phyloP scores from a whole-genome alignment of 176 grass and related monocot species.

The Rhynchospora breviuscula region DNA sequence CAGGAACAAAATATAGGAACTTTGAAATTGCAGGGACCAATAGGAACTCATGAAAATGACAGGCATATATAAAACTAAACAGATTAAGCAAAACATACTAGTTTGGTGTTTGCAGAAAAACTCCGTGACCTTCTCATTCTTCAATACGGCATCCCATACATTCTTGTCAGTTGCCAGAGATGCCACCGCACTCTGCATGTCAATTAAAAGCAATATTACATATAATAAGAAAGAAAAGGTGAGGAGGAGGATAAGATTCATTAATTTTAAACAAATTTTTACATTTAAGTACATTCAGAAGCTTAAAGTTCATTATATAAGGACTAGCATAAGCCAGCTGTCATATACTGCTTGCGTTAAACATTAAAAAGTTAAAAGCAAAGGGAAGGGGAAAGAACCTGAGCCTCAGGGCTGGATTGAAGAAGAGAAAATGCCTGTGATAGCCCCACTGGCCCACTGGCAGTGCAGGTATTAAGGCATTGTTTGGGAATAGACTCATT shows the following conservation, averaged over 20 bases:
- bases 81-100: slow-evolving; percentile 30
- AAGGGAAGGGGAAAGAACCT: slow-evolving; percentile 35
- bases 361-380: background rate
- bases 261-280: background rate
- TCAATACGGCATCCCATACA: slow-evolving; percentile 82
- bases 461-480: slow-evolving; percentile 49
- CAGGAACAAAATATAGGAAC: background rate
- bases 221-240: background rate
- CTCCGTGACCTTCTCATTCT: slow-evolving; percentile 72
- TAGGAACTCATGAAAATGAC: background rate
- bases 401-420: slow-evolving; percentile 60
- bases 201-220: slow-evolving; percentile 16
- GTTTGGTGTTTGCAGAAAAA: slow-evolving; percentile 59
- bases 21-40: background rate
- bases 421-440: slow-evolving; percentile 68
- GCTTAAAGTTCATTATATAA: background rate
- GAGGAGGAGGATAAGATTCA: slow-evolving; percentile 36
- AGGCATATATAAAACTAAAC: background rate
- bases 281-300: background rate
- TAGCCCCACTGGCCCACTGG: slow-evolving; percentile 55
- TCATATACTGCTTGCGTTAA: background rate
- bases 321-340: background rate
- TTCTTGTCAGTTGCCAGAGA: slow-evolving; percentile 66
- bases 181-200: slow-evolving; percentile 57
- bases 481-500: slow-evolving; percentile 9